Conservation (phyloP, 768 basidiomycete species). For the Pleurotus pulmonarius region DNA sequence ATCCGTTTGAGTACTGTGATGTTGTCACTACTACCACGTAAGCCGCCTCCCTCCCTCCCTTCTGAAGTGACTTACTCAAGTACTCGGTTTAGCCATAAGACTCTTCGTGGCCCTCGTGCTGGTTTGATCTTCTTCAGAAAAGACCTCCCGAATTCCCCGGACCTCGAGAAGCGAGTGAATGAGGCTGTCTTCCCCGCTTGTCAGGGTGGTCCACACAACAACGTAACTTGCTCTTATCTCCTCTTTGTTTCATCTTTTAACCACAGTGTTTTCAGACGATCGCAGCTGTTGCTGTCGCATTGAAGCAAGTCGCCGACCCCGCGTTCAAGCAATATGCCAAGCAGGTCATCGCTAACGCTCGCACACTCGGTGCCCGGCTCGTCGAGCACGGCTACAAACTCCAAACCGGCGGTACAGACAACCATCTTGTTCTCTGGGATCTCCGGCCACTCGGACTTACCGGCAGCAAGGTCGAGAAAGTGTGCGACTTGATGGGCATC, state of each 20-base stretch:
- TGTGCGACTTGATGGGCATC: constrained; percentile 94
- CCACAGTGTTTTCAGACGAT: constrained; percentile 60
- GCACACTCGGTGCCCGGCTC: constrained; percentile 69
- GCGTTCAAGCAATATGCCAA: constrained; percentile 89
- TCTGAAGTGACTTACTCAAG: constrained; percentile 5
- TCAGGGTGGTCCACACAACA: constrained; percentile 99
- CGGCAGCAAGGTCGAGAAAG: constrained; percentile 98
- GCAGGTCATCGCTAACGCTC: constrained; percentile 90
- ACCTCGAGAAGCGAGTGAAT: constrained; percentile 96
- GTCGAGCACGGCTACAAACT: constrained; percentile 86
- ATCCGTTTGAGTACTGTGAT: constrained; percentile 94
- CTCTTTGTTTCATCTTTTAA: background rate
- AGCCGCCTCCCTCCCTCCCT: constrained; percentile 21
- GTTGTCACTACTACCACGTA: constrained; percentile 97
- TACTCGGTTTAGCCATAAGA: constrained; percentile 75
- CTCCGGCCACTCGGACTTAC: constrained; percentile 92
- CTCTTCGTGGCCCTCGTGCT: constrained; percentile 95
- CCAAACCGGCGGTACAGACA: constrained; percentile 95
- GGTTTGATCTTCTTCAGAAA: constrained; percentile 99
- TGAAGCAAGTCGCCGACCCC: constrained; percentile 88
- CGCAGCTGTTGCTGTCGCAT: constrained; percentile 88
- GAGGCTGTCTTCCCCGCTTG: constrained; percentile 99
- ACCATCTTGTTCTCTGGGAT: constrained; percentile 98
- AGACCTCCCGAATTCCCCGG: constrained; percentile 74
- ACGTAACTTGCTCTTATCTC: constrained; percentile 41